Conservation (phyloP, 805 yeast species). For the Maudiozyma turicensis region DNA sequence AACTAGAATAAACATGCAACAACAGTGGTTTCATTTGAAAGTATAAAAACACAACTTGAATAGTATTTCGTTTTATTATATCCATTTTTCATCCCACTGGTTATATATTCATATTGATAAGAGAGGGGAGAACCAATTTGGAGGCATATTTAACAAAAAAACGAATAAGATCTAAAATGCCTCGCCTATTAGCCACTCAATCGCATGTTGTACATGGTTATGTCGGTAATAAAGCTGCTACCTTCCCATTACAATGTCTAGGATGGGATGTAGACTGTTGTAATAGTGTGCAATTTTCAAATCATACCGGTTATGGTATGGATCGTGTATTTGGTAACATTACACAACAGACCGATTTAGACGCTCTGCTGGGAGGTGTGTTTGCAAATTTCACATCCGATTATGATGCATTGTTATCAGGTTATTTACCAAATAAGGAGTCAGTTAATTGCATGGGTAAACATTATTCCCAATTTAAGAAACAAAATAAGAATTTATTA, state of each 20-base stretch:
- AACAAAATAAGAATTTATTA: constrained; percentile 26
- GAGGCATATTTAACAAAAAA: no score
- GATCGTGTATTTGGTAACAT: constrained; percentile 35
- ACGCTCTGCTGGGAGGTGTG: constrained; percentile 33
- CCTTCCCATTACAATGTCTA: constrained; percentile 74
- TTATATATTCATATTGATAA: no score
- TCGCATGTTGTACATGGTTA: constrained; percentile 94
- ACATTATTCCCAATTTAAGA: constrained; percentile 32
- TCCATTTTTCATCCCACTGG: no score
- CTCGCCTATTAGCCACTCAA: constrained; percentile 32
- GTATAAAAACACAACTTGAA: no score
- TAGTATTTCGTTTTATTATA: no score
- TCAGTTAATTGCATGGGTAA: constrained; percentile 38
- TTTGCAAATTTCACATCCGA: constrained; percentile 21
- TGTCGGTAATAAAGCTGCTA: constrained; percentile 87
- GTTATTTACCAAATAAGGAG: constrained; percentile 54
- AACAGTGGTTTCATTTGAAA: no score
- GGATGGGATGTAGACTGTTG: constrained; percentile 93
- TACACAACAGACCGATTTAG: constrained; percentile 34
- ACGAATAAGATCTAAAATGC: constrained; percentile 7
- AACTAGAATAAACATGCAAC: no score
- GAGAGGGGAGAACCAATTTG: no score
- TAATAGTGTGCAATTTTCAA: constrained; percentile 81
- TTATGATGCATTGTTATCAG: constrained; percentile 53
- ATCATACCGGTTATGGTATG: constrained; percentile 75